A percentile compares a stretch with the other conserved stretches of the same genome.
These are phyloP conservation scores for Mycena olivaceomarginata DNA, from an alignment of 768 basidiomycete genomes.

Conservation along the genomic window DNA sequence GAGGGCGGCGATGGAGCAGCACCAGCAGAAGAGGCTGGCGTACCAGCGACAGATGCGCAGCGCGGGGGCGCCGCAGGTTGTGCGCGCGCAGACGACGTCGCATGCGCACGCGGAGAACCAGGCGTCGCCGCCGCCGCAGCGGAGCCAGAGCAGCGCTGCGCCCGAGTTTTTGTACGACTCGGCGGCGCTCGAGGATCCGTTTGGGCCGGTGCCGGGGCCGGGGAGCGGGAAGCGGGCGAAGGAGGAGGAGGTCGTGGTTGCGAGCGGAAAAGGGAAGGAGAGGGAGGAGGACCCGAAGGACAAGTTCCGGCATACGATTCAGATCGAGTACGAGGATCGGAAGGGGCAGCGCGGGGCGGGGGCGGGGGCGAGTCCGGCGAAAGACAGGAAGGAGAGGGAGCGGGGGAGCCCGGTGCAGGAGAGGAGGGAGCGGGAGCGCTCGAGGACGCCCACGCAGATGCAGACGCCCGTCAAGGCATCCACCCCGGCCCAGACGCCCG, in stretches of 20 bases:
- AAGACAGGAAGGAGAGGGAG: conserved; percentile 42
- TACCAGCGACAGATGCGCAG: conserved; percentile 89
- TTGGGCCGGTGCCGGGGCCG: conserved; percentile 68
- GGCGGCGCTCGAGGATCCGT: conserved; percentile 81
- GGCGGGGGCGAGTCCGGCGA: conserved; percentile 26
- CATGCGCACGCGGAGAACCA: conserved; percentile 55
- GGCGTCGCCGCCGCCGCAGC: conserved; percentile 54
- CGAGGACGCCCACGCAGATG: conserved; percentile 23
- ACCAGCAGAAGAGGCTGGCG: conserved; percentile 87
- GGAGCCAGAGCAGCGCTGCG: conserved; percentile 69
- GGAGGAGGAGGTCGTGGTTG: conserved; percentile 25
- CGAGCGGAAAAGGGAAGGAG: conserved; percentile 36
- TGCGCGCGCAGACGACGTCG: conserved; percentile 66
- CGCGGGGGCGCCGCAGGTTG: conserved; percentile 68
- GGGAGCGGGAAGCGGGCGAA: conserved; percentile 42
- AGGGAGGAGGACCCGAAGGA: conserved; percentile 41
- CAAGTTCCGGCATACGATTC: conserved; percentile 91
- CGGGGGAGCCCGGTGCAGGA: conserved; percentile 36
- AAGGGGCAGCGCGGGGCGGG: conserved; percentile 47
- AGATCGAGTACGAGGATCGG: conserved; percentile 91
- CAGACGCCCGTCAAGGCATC: not conserved
- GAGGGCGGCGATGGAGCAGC: conserved; percentile 86
- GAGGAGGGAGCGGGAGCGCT: conserved; percentile 30
- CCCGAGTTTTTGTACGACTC: conserved; percentile 88
- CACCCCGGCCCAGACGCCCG: not conserved